Percentiles rank a stretch among this genome's conserved stretches.
phyloP scores from a whole-genome alignment of 768 basidiomycete species.

The Coprinopsis sp. region DNA sequence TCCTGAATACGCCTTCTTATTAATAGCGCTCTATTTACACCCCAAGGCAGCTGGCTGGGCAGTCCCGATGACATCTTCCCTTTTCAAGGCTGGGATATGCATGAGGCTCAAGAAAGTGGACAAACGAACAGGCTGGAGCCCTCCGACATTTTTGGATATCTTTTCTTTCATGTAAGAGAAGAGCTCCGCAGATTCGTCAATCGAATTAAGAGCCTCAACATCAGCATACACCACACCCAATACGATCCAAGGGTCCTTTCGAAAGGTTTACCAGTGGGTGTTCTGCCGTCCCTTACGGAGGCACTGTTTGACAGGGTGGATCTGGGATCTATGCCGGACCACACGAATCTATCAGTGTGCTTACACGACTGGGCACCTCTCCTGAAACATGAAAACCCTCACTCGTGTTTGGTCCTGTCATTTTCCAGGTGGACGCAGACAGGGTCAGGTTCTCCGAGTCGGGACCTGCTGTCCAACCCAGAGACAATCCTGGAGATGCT shows the following conservation, averaged over 20 bases:
- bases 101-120: constrained; percentile 36
- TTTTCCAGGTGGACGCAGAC: constrained; percentile 33
- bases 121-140: constrained; percentile 28
- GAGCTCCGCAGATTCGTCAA: constrained; percentile 34
- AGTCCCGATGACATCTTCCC: constrained; percentile 37
- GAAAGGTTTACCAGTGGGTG: constrained; percentile 33
- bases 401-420: constrained; percentile 33
- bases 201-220: constrained; percentile 30
- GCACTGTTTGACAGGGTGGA: constrained; percentile 38
- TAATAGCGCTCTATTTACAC: no score
- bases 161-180: constrained; percentile 41
- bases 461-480: constrained; percentile 26
- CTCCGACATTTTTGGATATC: constrained; percentile 35
- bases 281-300: constrained; percentile 31
- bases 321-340: constrained; percentile 31
- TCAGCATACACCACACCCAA: constrained; percentile 37
- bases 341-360: constrained; percentile 25
- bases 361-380: constrained; percentile 34
- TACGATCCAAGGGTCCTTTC: constrained; percentile 40
- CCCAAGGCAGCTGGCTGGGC: constrained; percentile 42
- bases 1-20: constrained; percentile 32
- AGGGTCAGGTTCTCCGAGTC: constrained; percentile 13
- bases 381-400: constrained; percentile 28
- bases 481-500: constrained; percentile 34
- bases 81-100: constrained; percentile 45